Percentiles rank a stretch among this genome's conserved stretches.
phyloP scores from a whole-genome alignment of 768 basidiomycete genomes.

The Mycena epipterygia region DNA sequence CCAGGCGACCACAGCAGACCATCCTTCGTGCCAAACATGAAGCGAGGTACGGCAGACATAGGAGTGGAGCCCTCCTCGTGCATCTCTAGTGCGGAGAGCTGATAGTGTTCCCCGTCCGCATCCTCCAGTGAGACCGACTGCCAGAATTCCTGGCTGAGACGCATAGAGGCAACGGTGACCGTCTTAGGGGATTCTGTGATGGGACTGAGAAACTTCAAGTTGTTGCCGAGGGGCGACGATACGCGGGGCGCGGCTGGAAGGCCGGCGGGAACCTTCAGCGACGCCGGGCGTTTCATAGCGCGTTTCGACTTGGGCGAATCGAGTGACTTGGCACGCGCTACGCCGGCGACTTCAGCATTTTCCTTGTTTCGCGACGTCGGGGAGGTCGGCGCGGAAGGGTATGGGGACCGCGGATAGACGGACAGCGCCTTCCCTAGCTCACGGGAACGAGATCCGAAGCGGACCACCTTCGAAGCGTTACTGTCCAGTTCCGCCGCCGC shows the following conservation, averaged over 20 bases:
- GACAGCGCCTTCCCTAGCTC: slow-evolving; percentile 45
- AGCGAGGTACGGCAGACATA: slow-evolving; percentile 43
- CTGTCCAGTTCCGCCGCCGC: not conserved
- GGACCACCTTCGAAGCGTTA: slow-evolving; percentile 38
- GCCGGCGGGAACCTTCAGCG: slow-evolving; percentile 12
- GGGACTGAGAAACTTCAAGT: slow-evolving; percentile 50
- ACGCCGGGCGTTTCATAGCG: slow-evolving; percentile 22
- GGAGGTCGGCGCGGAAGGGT: slow-evolving; percentile 51
- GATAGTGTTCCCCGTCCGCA: slow-evolving; percentile 38
- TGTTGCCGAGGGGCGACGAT: slow-evolving; percentile 47
- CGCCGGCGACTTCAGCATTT: not conserved
- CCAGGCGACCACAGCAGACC: slow-evolving; percentile 60
- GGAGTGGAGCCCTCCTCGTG: slow-evolving; percentile 44
- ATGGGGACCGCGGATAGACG: slow-evolving; percentile 60
- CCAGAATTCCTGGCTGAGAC: slow-evolving; percentile 62
- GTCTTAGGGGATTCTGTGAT: slow-evolving; percentile 34
- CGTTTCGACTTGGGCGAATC: slow-evolving; percentile 34
- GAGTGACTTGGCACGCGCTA: slow-evolving; percentile 38
- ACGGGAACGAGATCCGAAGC: slow-evolving; percentile 52
- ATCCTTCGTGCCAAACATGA: slow-evolving; percentile 58
- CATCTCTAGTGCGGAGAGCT: slow-evolving; percentile 42
- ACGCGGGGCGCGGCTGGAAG: slow-evolving; percentile 2
- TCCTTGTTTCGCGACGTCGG: slow-evolving; percentile 33
- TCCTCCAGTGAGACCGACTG: slow-evolving; percentile 55
- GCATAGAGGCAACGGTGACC: slow-evolving; percentile 45